Evolutionary conservation across 495 filamentous ascomycete species (phyloP), one percentile per base, ranked within the genome.

Genomic region (Aspergillus incahuasiensis): DNA sequence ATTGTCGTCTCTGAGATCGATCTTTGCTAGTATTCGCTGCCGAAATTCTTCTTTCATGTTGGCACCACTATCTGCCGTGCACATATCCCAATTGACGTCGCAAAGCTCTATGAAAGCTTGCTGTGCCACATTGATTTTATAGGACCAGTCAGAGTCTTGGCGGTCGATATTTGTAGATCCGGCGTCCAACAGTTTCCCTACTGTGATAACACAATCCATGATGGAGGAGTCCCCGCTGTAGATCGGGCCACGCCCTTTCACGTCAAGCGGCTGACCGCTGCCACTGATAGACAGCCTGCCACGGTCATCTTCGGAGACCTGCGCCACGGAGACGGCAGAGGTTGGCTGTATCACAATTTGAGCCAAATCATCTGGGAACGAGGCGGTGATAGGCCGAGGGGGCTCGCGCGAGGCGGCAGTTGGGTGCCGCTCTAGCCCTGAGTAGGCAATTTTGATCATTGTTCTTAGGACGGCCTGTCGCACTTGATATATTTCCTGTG

Each of bases 51-150:
- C 61, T 44, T 68, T 65, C 21, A 68, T 40, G 6, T 54, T 34
- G 3, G 41, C 45, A n/a, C 63, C 68, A 0, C 44, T 34, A 1
- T 58, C 28, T 0, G 49, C 11, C 19, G 61, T 46, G 21, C 64
- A 63, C 4, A 60, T 48, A 20, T 73, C 71, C 72, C 72, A 75
- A 40, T 69, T 64, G 40, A 62, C 52, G 34, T 71, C 65, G 13
- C 57, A 67, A 0, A 61, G 60, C 34, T 71, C 65, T n/a, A 74
- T 65, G 21, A 69, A 75, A 13, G 69, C 62, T 13, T 49, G 58
- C 54, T 74, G 62, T 1, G 63, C n/a, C 25, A 28, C 4, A 3
- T 28, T 3, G 25, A 3, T 28, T 28, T 3, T 28, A 39, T 75
- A 8, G 25, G 25, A 28, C 25, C 25, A 28, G 25, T 4, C 8